phyloP scores from a whole-genome alignment of 257 asterid genomes.

The Ophiorrhiza pumila region DNA sequence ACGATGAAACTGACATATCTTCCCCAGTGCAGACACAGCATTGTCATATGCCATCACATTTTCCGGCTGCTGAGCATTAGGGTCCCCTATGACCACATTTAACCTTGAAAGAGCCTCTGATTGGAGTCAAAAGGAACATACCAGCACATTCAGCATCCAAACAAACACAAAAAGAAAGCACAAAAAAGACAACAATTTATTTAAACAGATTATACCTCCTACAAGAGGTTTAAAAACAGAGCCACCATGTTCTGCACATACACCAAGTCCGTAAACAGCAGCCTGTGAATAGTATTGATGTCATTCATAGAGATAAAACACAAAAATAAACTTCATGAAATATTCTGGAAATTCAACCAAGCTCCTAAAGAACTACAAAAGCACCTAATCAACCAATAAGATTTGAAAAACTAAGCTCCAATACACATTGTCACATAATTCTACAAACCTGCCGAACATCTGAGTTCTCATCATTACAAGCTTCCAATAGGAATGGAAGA shows the following conservation, averaged over 20 bases:
- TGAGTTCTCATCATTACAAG: conserved; percentile 87
- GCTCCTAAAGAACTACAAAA: background rate
- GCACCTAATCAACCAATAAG: background rate
- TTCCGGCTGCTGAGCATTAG: conserved; percentile 62
- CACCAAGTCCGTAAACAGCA: conserved; percentile 95
- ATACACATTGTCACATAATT: background rate
- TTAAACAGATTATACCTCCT: conserved; percentile 53
- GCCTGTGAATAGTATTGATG: conserved; percentile 52
- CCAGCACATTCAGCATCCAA: conserved; percentile 3
- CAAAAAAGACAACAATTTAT: background rate
- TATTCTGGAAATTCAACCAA: background rate
- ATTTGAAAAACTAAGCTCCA: background rate
- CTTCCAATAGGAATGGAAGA: conserved; percentile 97
- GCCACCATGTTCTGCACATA: conserved; percentile 92
- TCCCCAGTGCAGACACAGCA: conserved; percentile 96
- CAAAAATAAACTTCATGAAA: conserved; percentile 4
- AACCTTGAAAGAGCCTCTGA: conserved; percentile 93
- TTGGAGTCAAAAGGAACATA: conserved; percentile 15
- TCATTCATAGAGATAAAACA: conserved; percentile 20
- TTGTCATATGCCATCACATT: conserved; percentile 94
- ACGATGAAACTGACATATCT: conserved; percentile 90
- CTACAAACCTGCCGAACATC: conserved; percentile 88
- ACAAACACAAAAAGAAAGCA: conserved; percentile 2
- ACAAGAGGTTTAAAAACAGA: conserved; percentile 80
- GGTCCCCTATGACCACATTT: conserved; percentile 72